Evolutionary conservation across 2,329 filamentous ascomycete species (phyloP).

Genomic region (Celoporthe dispersa): DNA sequence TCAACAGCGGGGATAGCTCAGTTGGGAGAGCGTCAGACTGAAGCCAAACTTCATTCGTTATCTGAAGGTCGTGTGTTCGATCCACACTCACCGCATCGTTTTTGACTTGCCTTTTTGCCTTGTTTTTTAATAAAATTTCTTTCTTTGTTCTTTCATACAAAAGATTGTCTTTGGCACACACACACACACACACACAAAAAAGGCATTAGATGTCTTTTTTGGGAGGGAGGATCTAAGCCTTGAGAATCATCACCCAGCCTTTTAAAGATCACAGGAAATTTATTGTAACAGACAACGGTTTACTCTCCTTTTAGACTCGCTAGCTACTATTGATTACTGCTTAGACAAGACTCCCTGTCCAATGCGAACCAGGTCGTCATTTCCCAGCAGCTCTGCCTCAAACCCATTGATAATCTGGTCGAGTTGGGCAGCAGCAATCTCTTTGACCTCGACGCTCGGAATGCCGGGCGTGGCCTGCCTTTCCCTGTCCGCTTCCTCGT

Average conservation of each 20-base stretch:
- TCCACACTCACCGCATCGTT: constrained; percentile 1
- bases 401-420: constrained; percentile 50
- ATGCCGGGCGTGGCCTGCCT: constrained; percentile 37
- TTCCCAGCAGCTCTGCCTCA: constrained; percentile 50
- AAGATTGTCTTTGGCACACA: too few species aligned
- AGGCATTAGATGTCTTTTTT: not conserved
- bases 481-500: not conserved
- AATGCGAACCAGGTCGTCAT: constrained; percentile 48
- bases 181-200: too few species aligned
- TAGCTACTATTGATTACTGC: not conserved
- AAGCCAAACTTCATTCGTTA: not conserved
- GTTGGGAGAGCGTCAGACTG: constrained; percentile 8
- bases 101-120: not conserved
- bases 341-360: constrained; percentile 31
- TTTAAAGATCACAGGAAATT: too few species aligned
- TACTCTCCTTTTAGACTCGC: not conserved
- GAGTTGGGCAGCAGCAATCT: constrained; percentile 49
- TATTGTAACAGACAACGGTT: not conserved
- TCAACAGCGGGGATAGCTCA: not conserved
- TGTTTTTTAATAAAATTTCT: not conserved
- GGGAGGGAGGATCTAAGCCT: too few species aligned
- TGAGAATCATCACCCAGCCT: not conserved
- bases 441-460: constrained; percentile 41
- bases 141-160: too few species aligned
- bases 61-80: constrained; percentile 9